Evolutionary conservation across 1,284 basidiomycete genomes (phyloP), one percentile per base, ranked within the genome.

Genomic region (Chiua sp.): DNA sequence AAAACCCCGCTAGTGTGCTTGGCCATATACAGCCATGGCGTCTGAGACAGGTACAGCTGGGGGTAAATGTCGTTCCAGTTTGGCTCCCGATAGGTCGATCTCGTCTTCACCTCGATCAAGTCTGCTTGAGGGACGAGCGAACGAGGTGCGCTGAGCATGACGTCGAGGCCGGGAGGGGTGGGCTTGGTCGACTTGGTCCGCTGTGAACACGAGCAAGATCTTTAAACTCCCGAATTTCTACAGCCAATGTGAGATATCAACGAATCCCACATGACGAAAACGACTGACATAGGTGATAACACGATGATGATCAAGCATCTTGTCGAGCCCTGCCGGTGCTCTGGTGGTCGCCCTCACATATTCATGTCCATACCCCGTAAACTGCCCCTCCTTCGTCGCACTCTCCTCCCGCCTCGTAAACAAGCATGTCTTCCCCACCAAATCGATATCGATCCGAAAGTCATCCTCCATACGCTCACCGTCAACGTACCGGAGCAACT

Each of bases 31-130:
- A 79, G 63, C 59, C 68, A 69, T 4, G 69, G 64, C 3, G 78
- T 81, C 61, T 80, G 78, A 7, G 79, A 78, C 23, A 82, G 64
- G 59, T 70, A 79, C 23, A 80, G 54, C 62, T 82, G 79, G 1
- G 78, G 72, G 64, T 78, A 79, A 8, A 70, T 63, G 5, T 78
- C 72, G 20, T 47, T 62, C 80, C 81, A 80, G 46, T 78, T 69
- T 20, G 70, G 61, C 12, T 70, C 62, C 13, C 65, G 63, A 33
- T 55, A 47, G 2, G 30, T 47, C 2, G 76, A 70, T 35, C 78
- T 71, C 33, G 80, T 81, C 46, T 75, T 74, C 53, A 82, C 62
- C 55, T 82, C 80, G 56, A 82, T 65, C 54, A 81, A 52, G 39
- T 72, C 56, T 3, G 70, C 64, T 49, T 81, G 80, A 3, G 79